These are phyloP conservation scores for Glutinoglossum americanum DNA, from an alignment of 495 filamentous ascomycete genomes.

Conservation along the genomic window DNA sequence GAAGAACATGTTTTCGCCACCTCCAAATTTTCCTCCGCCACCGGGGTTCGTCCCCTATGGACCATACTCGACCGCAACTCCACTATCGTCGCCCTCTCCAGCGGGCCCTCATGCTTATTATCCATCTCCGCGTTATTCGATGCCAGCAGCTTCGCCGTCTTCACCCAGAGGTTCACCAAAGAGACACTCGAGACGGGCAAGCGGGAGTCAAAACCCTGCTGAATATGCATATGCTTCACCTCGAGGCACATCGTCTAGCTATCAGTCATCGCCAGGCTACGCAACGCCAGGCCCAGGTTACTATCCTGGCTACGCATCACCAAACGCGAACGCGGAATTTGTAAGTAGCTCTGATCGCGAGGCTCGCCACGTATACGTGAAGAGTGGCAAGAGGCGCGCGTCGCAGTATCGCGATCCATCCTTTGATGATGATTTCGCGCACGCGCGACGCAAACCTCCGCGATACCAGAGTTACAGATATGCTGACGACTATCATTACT, in stretches of 20 bases:
- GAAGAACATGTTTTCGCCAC: background rate
- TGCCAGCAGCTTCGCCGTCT: background rate
- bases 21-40: background rate
- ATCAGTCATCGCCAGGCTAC: background rate
- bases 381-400: background rate
- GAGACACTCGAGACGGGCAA: background rate
- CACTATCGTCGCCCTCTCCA: background rate
- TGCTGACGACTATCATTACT: background rate
- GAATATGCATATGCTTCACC: background rate
- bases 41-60: background rate
- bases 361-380: background rate
- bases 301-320: background rate
- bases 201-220: background rate
- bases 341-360: slow-evolving; percentile 3
- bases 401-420: background rate
- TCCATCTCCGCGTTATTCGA: background rate
- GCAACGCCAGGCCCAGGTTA: background rate
- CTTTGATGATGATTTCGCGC: background rate
- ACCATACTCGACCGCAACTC: background rate
- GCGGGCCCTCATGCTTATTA: background rate
- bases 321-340: background rate
- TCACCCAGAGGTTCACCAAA: background rate
- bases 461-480: background rate
- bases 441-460: background rate
- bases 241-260: background rate